phyloP scores from a whole-genome alignment of 345 rosid species.

The Bruguiera gymnorhiza region DNA sequence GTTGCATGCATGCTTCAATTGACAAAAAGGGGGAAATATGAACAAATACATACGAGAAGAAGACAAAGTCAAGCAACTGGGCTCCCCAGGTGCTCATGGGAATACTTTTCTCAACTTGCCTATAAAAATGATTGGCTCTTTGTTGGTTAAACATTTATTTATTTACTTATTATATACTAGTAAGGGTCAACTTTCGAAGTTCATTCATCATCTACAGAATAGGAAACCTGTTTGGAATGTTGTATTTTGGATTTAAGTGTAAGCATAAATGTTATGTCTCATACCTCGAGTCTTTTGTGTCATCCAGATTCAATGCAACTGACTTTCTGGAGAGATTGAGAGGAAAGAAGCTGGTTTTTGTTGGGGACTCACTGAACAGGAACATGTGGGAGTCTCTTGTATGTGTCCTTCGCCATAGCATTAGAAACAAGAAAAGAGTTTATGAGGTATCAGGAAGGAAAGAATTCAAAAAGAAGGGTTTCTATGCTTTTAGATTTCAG shows the following conservation, averaged over 20 bases:
- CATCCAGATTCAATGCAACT: conserved; percentile 64
- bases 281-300: conserved; percentile 4
- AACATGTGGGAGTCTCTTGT: conserved; percentile 98
- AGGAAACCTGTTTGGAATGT: neutral
- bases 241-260: neutral
- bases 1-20: neutral
- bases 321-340: conserved; percentile 74
- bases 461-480: conserved; percentile 75
- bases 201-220: neutral
- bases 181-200: neutral
- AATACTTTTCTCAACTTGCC: neutral
- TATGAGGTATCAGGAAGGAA: conserved; percentile 69
- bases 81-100: too few relatives aligned
- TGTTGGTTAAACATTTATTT: neutral
- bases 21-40: neutral
- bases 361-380: conserved; percentile 81
- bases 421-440: conserved; percentile 61
- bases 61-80: too few relatives aligned
- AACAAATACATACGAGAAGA: neutral
- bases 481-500: conserved; percentile 84
- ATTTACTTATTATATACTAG: neutral
- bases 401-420: conserved; percentile 66
- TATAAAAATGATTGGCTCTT: neutral
- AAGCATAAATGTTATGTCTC: neutral
- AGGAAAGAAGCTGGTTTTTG: conserved; percentile 80